Evolutionary conservation across 2,329 filamentous ascomycete genomes (phyloP), one percentile per base, ranked within the genome.

Genomic region (Xylaria multiplex): DNA sequence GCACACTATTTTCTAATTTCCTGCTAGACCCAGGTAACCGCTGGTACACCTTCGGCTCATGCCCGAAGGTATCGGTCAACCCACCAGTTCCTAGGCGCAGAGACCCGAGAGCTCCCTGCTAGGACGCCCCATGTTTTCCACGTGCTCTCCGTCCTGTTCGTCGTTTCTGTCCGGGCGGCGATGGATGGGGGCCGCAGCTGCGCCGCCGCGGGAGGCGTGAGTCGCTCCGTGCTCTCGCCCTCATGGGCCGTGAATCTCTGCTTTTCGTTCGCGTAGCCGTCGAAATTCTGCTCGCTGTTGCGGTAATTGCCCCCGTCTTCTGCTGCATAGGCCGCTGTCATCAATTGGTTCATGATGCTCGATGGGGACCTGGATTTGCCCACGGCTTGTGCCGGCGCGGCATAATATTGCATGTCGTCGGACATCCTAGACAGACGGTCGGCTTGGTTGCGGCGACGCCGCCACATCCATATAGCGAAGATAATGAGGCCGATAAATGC

Each of bases 281-380:
- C 59, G 14, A 59, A 48, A 2, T 24, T 37, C 9, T 50, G 24
- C n/a, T 35, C 16, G 43, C 56, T 65, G 19, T 61, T 24, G 32
- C 62, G 62, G 40, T 54, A 43, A 6, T 35, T 19, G 14, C 16
- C 42, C 9, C 59, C 64, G 16, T 66, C 64, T 32, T 66, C 64
- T 14, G 59, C 64, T 9, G 54, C 59, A 14, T 66, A 66, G 2
- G 43, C 60, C 19, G 60, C 64, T 8, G 55, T 59, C 60, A 66
- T 66, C 50, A 66, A 4, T 7, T 64, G 54, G 24, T 64, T 64
- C 64, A 66, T 66, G 50, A 66, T 64, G 50, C 60, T 66, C 2
- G 64, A 66, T 7, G 64, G 60, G 6, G 64, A 59, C n/a, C 64
- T 27, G 6, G 37, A 32, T 16, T 43, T 62, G 11, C n/a, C 52